Evolutionary conservation across 1,139 yeast species (phyloP), one percentile per base, ranked within the genome.

Genomic region (Starmera stellimalicola): DNA sequence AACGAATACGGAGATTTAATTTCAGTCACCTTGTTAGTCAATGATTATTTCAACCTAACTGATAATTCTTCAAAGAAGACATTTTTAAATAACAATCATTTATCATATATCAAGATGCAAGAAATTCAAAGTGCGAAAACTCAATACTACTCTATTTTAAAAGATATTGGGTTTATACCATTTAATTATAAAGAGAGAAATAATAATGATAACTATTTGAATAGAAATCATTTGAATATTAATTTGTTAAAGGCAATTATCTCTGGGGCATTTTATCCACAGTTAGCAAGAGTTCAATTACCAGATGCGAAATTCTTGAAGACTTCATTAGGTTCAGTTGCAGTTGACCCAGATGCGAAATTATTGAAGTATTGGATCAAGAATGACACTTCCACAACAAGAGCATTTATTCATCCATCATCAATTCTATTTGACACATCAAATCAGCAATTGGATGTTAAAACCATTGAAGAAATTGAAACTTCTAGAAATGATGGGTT

Each of bases 321-420:
- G 30, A 74, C 85, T 2, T 62, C 78, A 23, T 70, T 77, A 2
- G 98, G 98, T 23, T 70, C 96, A 0, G 67, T 91, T 32, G 91
- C 83, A 36, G 68, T 76, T 23, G 95, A 87, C 45, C 83, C 88
- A 0, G 96, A 88, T 50, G 83, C 91, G 2, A 71, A 67, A 38
- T 63, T 68, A 37, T 79, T 82, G 38, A 80, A 77, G 50, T 75
- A 76, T 40, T 88, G 85, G 83, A 66, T 79, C 33, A 60, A 80
- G 48, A 77, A 76, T 48, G 80, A 73, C 35, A 63, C 62, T 32
- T 84, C 85, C 1, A 73, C 81, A 0, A 62, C 69, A 0, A 60
- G 95, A 33, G 84, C 85, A 0, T 87, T 83, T 43, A 57, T 84
- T 12, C 95, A 87, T 51, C 95, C 96, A 1, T 76, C 91, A 0